phyloP scores from a whole-genome alignment of 768 basidiomycete genomes.

The Pleurotus cornucopiae region DNA sequence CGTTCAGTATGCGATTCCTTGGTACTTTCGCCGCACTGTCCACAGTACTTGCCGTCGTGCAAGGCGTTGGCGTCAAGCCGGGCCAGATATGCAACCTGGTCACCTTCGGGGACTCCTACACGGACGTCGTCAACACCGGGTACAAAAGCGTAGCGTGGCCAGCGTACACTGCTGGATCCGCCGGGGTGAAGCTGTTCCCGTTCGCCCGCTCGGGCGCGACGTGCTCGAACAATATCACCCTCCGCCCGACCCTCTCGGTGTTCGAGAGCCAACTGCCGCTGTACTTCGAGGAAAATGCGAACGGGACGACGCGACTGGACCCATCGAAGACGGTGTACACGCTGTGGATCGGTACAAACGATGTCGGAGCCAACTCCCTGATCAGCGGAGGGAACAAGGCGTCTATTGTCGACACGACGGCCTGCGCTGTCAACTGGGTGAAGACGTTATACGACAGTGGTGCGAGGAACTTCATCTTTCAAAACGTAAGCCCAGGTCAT shows the following conservation, averaged over 20 bases:
- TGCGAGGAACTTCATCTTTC: conserved; percentile 45
- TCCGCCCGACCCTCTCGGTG: conserved; percentile 33
- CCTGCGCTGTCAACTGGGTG: conserved; percentile 39
- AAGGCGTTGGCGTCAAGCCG: not conserved
- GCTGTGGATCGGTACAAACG: conserved; percentile 51
- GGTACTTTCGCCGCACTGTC: conserved; percentile 16
- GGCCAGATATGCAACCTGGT: conserved; percentile 39
- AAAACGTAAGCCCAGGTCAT: conserved; percentile 33
- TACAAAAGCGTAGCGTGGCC: conserved; percentile 36
- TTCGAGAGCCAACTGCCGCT: conserved; percentile 34
- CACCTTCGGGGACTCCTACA: conserved; percentile 48
- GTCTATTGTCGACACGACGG: conserved; percentile 37
- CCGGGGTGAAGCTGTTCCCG: conserved; percentile 34
- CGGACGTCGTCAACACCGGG: conserved; percentile 28
- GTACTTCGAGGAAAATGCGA: conserved; percentile 25
- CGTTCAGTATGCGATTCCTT: not conserved
- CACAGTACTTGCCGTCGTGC: conserved; percentile 10
- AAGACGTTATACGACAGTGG: conserved; percentile 36
- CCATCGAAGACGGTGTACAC: conserved; percentile 40
- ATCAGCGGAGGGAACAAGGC: conserved; percentile 31
- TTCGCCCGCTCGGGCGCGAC: conserved; percentile 43
- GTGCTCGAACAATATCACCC: conserved; percentile 39
- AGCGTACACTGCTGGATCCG: conserved; percentile 36
- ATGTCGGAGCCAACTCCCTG: conserved; percentile 37
- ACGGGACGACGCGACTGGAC: conserved; percentile 18